Evolutionary conservation across 306 rosid genomes (phyloP), one percentile per base, ranked within the genome.

Genomic region (Calophaca sinica): DNA sequence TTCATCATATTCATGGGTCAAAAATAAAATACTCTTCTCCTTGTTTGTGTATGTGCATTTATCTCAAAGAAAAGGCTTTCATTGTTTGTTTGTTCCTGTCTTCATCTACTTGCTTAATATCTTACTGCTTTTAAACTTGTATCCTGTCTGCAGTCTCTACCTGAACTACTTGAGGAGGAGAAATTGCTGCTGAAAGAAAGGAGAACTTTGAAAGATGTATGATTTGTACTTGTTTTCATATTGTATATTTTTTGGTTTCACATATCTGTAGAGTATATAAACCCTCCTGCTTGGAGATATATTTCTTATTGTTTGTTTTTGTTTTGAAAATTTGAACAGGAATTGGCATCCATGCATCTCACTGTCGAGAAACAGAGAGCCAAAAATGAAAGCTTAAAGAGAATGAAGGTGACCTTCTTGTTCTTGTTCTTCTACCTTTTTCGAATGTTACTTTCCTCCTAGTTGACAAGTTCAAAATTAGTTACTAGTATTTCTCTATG

Each of bases 111-210:
- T 44, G 9, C 65, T 51, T 35, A 54, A 33, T 72, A 35, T 64
- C 81, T 3, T 52, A 5, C 60, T 62, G 35, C 15, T 35, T 15
- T 69, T 61, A 33, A 66, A 31, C 52, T 52, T 36, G 2, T 59
- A 9, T 38, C 81, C 71, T 59, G 11, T 38, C 82, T 73, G 55
- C 96, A 93, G 98, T 85, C 91, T 6, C 58, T 91, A 7, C 80
- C 89, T 66, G 92, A 93, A 68, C 89, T 93, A 58, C 82, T 60
- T 77, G 90, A 88, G 75, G 93, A 89, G 84, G 96, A 87, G 81
- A 80, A 61, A 72, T 10, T 81, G 14, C 85, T 88, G 45, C 66
- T 85, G 72, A 78, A 75, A 76, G 97, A 93, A 80, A 86, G 85
- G 46, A 82, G 51, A 62, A 60, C 49, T 60, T 80, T 91, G 85